Base-by-base conservation (phyloP, 441 rosid species). In the Mallotus repandus region DNA sequence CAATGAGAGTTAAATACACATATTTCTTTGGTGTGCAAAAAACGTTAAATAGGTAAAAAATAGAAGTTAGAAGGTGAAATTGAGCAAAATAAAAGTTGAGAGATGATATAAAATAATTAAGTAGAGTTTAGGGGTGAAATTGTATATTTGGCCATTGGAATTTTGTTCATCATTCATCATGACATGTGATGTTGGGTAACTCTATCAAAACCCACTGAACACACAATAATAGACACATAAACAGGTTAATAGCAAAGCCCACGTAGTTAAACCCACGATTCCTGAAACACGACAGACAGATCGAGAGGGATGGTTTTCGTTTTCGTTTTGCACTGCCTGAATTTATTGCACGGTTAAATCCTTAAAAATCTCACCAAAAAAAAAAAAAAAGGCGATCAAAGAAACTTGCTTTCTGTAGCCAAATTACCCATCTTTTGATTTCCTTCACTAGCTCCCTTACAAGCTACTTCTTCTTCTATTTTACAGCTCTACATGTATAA, bases 301-400 rank as follows among this genome's bases (percentile, higher is more conserved):
- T 12, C 14, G 8, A 9, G 14, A 45, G 1, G 45, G 2, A 1
- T 3, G 2, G 2, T 7, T 19, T 11, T 2, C 25, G 19, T 21
- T 12, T 19, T 38, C 1, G 41, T 12, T 19, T 38, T 38, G 41
- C 41, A 4, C 7, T 54, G 14, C 71, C 15, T 29, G 4, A 9
- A 12, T 22, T 68, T n/a, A 68, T 46, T 45, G 53, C 72, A 69
- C 73, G 72, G 48, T 29, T 71, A 54, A 68, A 32, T 14, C 69
- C 69, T 22, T 19, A 15, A 15, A 21, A 18, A 52, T 8, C 13
- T 3, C 3, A 6, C 4, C 15, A 7, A 50, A 50, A 64, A n/a
- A 2, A 63, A 45, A 10, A 4, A 14, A 10, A 43, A 12, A 6
- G 15, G 0, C 54, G 2, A 1, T 14, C 9, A 45, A 15, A 5